phyloP scores from a whole-genome alignment of 257 asterid genomes.

The Solanum bulbocastanum region DNA sequence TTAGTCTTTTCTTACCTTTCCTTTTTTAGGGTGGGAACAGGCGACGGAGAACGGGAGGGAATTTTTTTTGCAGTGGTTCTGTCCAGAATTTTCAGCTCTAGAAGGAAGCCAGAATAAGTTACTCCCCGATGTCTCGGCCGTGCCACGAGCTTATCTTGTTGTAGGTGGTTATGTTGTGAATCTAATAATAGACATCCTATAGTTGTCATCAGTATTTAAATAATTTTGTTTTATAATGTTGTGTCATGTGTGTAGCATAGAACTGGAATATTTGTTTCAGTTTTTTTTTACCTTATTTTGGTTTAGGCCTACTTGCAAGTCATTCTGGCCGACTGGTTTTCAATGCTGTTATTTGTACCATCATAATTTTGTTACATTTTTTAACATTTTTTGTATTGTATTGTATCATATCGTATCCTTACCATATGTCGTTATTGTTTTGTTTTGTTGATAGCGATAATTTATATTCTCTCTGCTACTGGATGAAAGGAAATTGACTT shows the following conservation, averaged over 20 bases:
- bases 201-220: background rate
- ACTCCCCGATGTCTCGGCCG: background rate
- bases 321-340: background rate
- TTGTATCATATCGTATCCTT: background rate
- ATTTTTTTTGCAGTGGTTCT: background rate
- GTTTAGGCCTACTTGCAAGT: background rate
- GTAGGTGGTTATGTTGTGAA: background rate
- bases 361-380: background rate
- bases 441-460: background rate
- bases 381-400: background rate
- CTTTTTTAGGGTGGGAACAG: background rate
- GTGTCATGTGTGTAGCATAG: background rate
- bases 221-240: background rate
- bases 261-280: background rate
- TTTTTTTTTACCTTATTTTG: background rate
- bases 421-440: background rate
- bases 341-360: background rate
- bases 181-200: background rate
- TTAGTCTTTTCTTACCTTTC: background rate
- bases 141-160: background rate
- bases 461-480: background rate
- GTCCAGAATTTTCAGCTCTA: background rate
- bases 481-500: background rate
- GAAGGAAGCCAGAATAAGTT: background rate
- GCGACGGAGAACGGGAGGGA: background rate